Evolutionary conservation across 1,139 yeast species (phyloP).

Genomic region (Zygosaccharomyces sapae): DNA sequence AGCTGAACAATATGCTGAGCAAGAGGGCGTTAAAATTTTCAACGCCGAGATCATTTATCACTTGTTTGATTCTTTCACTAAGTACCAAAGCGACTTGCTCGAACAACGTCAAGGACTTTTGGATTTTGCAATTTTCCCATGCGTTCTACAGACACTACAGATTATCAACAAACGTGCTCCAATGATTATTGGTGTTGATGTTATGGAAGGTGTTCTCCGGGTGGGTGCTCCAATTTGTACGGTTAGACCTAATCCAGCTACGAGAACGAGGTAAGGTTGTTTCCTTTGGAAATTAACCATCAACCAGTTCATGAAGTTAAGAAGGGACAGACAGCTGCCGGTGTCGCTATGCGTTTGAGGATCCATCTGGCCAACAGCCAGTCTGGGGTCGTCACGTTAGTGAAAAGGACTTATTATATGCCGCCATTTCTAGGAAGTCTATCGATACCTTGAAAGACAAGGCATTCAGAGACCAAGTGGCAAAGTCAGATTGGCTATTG

Average conservation of each 20-base stretch:
- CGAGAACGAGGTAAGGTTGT: slow-evolving; percentile 86
- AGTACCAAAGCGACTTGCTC: slow-evolving; percentile 80
- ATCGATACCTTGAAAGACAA: slow-evolving; percentile 98
- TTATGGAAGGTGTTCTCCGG: slow-evolving; percentile 81
- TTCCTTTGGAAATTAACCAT: slow-evolving; percentile 92
- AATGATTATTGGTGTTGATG: slow-evolving; percentile 98
- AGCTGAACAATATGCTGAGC: slow-evolving; percentile 96
- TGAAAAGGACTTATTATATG: slow-evolving; percentile 83
- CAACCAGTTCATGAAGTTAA: slow-evolving; percentile 72
- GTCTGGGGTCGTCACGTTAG: slow-evolving; percentile 99
- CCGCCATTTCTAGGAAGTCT: slow-evolving; percentile 80
- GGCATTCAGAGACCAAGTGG: slow-evolving; percentile 90
- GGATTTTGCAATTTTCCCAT: slow-evolving; percentile 90
- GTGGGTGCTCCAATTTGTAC: slow-evolving; percentile 95
- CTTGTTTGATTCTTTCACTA: slow-evolving; percentile 90
- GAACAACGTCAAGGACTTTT: slow-evolving; percentile 88
- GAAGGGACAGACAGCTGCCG: slow-evolving; percentile 94
- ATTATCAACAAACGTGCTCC: slow-evolving; percentile 98
- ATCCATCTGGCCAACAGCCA: slow-evolving; percentile 89
- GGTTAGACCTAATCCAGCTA: slow-evolving; percentile 80
- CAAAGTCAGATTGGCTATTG: slow-evolving; percentile 92
- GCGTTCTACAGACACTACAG: slow-evolving; percentile 89
- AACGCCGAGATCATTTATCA: slow-evolving; percentile 96
- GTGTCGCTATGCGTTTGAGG: slow-evolving; percentile 96
- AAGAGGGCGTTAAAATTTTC: slow-evolving; percentile 86